phyloP scores from a whole-genome alignment of 305 asterid genomes.

The Fraxinus velutina region DNA sequence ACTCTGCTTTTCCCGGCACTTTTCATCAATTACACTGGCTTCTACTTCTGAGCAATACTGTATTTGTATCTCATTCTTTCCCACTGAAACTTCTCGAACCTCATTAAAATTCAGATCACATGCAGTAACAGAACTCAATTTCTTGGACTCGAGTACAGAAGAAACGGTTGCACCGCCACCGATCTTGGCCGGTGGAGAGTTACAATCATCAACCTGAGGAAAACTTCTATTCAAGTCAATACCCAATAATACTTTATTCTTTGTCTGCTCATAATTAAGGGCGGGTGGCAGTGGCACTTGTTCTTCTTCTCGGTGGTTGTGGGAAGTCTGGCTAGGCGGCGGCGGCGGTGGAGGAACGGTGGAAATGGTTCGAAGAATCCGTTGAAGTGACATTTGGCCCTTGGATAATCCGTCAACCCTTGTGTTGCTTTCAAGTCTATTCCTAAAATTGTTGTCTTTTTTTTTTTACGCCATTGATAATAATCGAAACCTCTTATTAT shows the following conservation, averaged over 20 bases:
- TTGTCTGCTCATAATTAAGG: neutral
- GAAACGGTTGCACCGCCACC: neutral
- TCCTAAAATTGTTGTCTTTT: neutral
- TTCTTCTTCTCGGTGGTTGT: neutral
- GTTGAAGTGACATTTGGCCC: neutral
- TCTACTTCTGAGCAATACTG: neutral
- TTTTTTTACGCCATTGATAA: neutral
- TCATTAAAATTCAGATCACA: neutral
- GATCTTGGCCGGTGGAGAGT: neutral
- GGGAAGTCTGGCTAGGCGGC: neutral
- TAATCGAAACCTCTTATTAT: neutral
- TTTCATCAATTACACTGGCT: neutral
- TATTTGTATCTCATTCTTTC: neutral
- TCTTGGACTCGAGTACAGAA: neutral
- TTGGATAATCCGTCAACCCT: neutral
- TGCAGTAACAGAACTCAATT: neutral
- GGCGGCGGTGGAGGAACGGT: neutral
- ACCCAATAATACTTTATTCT: neutral
- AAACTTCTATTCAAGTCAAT: neutral
- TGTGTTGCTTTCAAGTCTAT: neutral
- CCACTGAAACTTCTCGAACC: neutral
- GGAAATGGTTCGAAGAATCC: neutral
- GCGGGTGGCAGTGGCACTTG: neutral
- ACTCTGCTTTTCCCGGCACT: neutral
- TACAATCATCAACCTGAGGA: neutral